Evolutionary conservation across 768 basidiomycete genomes (phyloP).

Genomic region (Mrakia gelida): DNA sequence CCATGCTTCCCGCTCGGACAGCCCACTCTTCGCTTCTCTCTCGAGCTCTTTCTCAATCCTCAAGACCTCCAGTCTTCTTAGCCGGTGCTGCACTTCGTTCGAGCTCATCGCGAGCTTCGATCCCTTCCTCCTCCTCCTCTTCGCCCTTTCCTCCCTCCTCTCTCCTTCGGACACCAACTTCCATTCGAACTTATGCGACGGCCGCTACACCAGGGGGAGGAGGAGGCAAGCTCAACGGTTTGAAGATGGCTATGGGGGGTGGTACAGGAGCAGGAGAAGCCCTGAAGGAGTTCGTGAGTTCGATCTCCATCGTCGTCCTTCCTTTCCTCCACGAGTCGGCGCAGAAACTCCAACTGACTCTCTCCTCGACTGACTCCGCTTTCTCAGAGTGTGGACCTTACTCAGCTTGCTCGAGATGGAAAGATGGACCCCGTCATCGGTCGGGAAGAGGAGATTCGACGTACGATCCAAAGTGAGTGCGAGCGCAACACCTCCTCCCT

Average conservation of each 20-base stretch:
- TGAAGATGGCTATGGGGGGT: conserved; percentile 29
- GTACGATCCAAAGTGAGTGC: conserved; percentile 71
- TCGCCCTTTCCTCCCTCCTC: neutral
- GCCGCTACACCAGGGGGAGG: neutral
- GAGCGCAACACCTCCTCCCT: neutral
- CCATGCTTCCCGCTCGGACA: neutral
- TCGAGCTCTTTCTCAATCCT: neutral
- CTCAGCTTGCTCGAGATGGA: conserved; percentile 73
- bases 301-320: neutral
- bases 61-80: neutral
- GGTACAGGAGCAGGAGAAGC: conserved; percentile 29
- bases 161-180: neutral
- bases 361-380: neutral
- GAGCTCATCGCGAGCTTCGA: neutral
- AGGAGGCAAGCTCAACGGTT: conserved; percentile 2
- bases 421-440: conserved; percentile 90
- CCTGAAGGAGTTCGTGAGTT: conserved; percentile 32
- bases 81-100: neutral
- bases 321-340: neutral
- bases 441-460: conserved; percentile 81
- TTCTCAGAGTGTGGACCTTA: conserved; percentile 63
- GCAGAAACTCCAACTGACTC: neutral
- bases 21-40: neutral
- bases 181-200: neutral
- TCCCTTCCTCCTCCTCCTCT: neutral